Evolutionary conservation across 345 rosid genomes (phyloP).

Genomic region (Syzygium aqueum): DNA sequence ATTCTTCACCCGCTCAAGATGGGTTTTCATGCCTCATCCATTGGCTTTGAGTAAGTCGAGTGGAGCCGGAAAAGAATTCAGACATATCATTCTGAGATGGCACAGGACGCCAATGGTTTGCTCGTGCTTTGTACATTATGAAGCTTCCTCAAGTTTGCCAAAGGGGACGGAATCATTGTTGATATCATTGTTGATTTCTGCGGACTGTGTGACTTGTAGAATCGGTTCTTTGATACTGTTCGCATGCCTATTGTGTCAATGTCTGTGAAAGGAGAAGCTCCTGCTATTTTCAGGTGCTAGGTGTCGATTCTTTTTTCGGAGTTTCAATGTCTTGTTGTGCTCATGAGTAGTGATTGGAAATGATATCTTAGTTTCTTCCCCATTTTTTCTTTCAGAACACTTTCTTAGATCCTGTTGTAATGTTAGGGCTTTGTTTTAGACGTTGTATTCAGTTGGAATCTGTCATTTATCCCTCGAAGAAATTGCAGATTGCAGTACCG

Average conservation of each 20-base stretch:
- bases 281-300: not conserved
- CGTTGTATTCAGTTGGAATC: not conserved
- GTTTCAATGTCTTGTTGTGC: not conserved
- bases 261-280: not conserved
- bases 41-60: not conserved
- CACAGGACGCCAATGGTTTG: not conserved
- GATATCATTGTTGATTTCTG: not conserved
- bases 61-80: not conserved
- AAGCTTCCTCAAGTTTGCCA: not conserved
- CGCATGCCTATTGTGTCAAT: not conserved
- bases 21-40: constrained; percentile 1
- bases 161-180: not conserved
- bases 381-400: not conserved
- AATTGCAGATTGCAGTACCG: not conserved
- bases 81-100: not conserved
- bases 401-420: not conserved
- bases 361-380: not conserved
- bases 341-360: not conserved
- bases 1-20: not conserved
- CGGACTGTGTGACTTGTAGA: not conserved
- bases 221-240: not conserved
- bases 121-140: not conserved
- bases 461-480: not conserved
- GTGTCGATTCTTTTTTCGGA: not conserved
- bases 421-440: not conserved